Base-by-base conservation (phyloP, 495 filamentous ascomycete species). In the Amphirosellinia nigrospora region DNA sequence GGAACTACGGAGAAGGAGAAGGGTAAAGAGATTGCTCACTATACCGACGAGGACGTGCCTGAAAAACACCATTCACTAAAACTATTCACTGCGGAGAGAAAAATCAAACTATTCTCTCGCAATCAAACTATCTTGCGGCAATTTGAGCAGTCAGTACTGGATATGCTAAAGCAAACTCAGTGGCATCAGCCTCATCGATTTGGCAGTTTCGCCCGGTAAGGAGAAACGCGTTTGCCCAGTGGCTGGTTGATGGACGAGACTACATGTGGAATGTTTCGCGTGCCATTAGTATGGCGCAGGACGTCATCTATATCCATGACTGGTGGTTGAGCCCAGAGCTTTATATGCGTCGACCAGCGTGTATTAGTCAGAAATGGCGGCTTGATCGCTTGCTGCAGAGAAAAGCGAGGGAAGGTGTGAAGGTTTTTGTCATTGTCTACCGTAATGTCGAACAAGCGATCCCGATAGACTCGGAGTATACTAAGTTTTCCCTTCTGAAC, bases 231-330 rank as follows among this genome's bases (percentile, higher is more conserved):
- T 94, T 94, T 82, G 96, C 95, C 4, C 94, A 97, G 76, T 98
- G 95, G 96, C 85, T 99, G 7, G 96, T 99, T 3, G 96, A 99
- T 80, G 96, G 93, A 16, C 88, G 96, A 60, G 96, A 99, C 75
- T 95, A 98, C 80, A 98, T 98, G 95, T 99, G 96, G 96, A 94
- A 97, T 74, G 94, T 98, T 8, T 97, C 94, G 7, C 89, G 96
- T 62, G 96, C 96, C 2, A 98, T 99, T 79, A 97, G 91, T 78
- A 97, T 97, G 89, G 96, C 96, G 13, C 93, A 93, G 76, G 96
- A 99, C 83, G 96, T 99, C 45, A 94, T 99, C 70, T 98, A 98
- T 79, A 99, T 99, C 62, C 96, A 99, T 78, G 96, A 98, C 78
- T 99, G 96, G 96, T 99, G 96, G 96, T 77, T 99, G 65, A 97